These are phyloP conservation scores for Diaporthe nobilis DNA, from an alignment of 2,329 filamentous ascomycete genomes.

Conservation along the genomic window DNA sequence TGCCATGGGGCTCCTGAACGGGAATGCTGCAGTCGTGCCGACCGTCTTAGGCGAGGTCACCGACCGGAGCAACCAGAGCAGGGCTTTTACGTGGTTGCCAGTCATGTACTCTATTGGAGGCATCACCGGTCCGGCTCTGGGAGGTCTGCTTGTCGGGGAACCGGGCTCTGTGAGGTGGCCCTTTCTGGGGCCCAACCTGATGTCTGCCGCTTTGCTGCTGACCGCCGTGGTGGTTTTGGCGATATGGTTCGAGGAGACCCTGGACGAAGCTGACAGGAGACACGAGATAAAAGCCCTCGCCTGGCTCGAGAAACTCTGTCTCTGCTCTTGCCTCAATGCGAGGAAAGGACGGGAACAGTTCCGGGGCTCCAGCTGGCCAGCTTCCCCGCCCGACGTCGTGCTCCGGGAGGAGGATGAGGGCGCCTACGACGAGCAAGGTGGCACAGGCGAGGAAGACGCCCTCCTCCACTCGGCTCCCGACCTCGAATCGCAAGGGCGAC, in stretches of 20 bases:
- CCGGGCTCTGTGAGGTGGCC: slow-evolving; percentile 76
- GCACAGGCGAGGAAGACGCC: slow-evolving; percentile 33
- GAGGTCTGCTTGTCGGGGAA: slow-evolving; percentile 82
- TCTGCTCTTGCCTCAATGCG: slow-evolving; percentile 42
- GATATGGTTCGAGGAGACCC: slow-evolving; percentile 89
- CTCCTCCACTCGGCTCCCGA: slow-evolving; percentile 34
- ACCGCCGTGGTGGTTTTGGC: slow-evolving; percentile 80
- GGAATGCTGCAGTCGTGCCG: slow-evolving; percentile 93
- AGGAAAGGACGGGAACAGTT: slow-evolving; percentile 44
- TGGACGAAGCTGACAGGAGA: slow-evolving; percentile 63
- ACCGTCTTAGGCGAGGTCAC: slow-evolving; percentile 96
- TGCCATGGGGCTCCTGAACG: slow-evolving; percentile 93
- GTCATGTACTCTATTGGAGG: slow-evolving; percentile 96
- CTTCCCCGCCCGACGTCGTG: slow-evolving; percentile 9
- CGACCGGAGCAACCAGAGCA: slow-evolving; percentile 93
- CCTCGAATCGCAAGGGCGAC: slow-evolving; percentile 46
- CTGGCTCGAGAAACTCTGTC: slow-evolving; percentile 48
- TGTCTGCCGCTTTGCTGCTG: slow-evolving; percentile 80
- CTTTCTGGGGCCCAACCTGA: slow-evolving; percentile 87
- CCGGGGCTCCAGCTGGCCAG: slow-evolving; percentile 48
- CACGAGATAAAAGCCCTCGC: slow-evolving; percentile 44
- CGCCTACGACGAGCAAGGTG: slow-evolving; percentile 41
- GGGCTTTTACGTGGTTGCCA: slow-evolving; percentile 93
- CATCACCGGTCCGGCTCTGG: slow-evolving; percentile 93
- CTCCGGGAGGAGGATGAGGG: slow-evolving; percentile 41